A percentile compares a stretch with the other conserved stretches of the same genome.
These are phyloP conservation scores for Filobasidium uniguttulatum DNA, from an alignment of 1,284 basidiomycete species.

Conservation along the genomic window DNA sequence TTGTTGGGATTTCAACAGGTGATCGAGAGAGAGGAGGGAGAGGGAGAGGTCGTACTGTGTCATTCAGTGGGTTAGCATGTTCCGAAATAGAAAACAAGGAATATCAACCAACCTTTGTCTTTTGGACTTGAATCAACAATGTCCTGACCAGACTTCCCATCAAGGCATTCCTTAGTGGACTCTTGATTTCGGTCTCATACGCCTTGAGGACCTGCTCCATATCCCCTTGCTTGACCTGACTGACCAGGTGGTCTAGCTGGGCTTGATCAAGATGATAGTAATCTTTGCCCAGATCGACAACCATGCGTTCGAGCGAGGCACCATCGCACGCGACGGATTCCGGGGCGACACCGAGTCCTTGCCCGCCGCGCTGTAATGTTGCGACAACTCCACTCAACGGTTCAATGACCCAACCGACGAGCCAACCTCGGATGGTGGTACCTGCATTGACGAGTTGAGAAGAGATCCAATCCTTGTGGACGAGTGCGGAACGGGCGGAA, in stretches of 20 bases:
- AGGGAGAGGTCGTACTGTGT: constrained; percentile 78
- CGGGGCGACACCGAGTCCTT: constrained; percentile 42
- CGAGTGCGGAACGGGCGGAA: constrained; percentile 17
- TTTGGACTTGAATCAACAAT: constrained; percentile 86
- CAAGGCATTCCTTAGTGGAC: constrained; percentile 66
- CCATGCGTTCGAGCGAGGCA: constrained; percentile 77
- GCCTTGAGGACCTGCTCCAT: constrained; percentile 74
- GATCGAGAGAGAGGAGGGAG: constrained; percentile 70
- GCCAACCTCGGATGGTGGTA: constrained; percentile 61
- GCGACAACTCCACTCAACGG: constrained; percentile 69
- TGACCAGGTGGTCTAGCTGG: constrained; percentile 52
- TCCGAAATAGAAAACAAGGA: neutral
- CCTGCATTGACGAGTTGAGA: constrained; percentile 49
- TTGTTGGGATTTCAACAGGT: constrained; percentile 84
- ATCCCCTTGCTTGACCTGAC: constrained; percentile 63
- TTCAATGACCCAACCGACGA: constrained; percentile 73
- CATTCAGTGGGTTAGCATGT: neutral
- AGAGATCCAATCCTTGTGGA: constrained; percentile 34
- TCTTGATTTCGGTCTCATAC: constrained; percentile 82
- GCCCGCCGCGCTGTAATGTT: constrained; percentile 49
- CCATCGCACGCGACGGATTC: constrained; percentile 34
- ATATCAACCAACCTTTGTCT: constrained; percentile 60
- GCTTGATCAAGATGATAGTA: constrained; percentile 43
- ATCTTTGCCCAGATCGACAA: constrained; percentile 67
- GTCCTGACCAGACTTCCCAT: constrained; percentile 71